Conservation (phyloP, 768 basidiomycete species). For the Sporobolomyces pararoseus region DNA sequence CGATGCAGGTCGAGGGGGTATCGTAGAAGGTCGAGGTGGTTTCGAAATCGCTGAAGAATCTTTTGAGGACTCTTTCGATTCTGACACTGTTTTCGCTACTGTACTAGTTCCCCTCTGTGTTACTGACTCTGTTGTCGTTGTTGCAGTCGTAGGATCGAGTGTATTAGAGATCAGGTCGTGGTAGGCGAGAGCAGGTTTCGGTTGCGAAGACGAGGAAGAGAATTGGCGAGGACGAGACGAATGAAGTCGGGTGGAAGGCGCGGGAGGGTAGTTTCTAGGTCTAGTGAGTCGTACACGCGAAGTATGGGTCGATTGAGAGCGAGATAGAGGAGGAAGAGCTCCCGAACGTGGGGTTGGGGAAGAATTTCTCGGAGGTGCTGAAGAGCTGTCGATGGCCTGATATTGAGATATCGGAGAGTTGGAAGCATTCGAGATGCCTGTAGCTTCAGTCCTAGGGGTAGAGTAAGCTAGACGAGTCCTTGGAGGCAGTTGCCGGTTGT, state of each 20-base stretch:
- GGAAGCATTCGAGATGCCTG: background rate
- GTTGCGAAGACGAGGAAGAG: background rate
- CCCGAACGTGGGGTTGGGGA: conserved; percentile 24
- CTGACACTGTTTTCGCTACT: background rate
- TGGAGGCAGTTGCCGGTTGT: background rate
- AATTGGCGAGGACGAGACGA: background rate
- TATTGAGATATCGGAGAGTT: background rate
- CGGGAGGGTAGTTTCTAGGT: background rate
- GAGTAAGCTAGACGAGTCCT: background rate
- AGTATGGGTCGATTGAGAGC: background rate
- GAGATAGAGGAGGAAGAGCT: background rate
- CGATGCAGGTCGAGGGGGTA: conserved; percentile 14
- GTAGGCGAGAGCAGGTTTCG: conserved; percentile 15
- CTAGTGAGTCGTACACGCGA: background rate
- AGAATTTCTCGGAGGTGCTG: background rate
- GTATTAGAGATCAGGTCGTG: conserved; percentile 6
- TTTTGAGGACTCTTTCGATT: background rate
- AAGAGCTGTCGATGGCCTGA: background rate
- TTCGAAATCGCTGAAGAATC: background rate
- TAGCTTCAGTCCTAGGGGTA: background rate
- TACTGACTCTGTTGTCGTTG: background rate
- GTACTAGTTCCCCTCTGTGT: background rate
- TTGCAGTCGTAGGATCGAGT: background rate
- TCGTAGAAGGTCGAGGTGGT: background rate
- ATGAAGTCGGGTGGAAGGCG: background rate